Evolutionary conservation across 805 yeast genomes (phyloP), one percentile per base, ranked within the genome.

Genomic region (Metschnikowia gruessii): DNA sequence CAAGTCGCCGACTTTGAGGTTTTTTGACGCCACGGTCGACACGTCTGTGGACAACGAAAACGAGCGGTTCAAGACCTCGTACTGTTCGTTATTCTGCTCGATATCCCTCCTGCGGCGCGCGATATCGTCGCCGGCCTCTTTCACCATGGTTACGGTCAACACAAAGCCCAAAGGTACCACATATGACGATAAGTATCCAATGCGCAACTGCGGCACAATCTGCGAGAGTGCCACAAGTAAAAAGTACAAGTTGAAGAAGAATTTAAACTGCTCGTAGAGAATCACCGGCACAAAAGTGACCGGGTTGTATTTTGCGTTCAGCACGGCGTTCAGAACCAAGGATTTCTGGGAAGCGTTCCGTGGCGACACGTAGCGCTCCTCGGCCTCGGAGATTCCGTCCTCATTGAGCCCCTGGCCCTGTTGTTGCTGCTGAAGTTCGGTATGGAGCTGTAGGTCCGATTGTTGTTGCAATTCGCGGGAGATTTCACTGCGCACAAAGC

Each of bases 161-260:
- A 94, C 99, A 72, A 94, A 94, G 1, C 87, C 97, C 46, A 94
- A 75, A 0, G 99, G 99, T 9, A 91, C 97, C 17, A 95, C 77
- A 63, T 94, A 94, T 2, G 97, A 87, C 1, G 96, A 86, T 31
- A 94, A 71, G 61, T 92, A 94, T 11, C 99, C 99, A 30, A 94
- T 94, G 55, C 97, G 75, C 43, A 94, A 74, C 7, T 83, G 87
- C 1, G 98, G 97, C 18, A 94, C 76, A 2, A 85, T 84, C 67
- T 94, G 99, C 4, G 97, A 90, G 50, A 95, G 75, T 13, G 99
- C 98, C 54, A 95, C 99, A 17, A 95, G 60, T 42, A 95, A 69
- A 62, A 94, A 94, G 66, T 94, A 94, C 40, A 94, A 70, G 66
- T 94, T 94, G 76, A 90, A 94, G 68, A 94, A 94, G 65, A 94